Evolutionary conservation across 2,329 filamentous ascomycete species (phyloP), one percentile per base, ranked within the genome.

Genomic region (Colletotrichum ledebouriae): DNA sequence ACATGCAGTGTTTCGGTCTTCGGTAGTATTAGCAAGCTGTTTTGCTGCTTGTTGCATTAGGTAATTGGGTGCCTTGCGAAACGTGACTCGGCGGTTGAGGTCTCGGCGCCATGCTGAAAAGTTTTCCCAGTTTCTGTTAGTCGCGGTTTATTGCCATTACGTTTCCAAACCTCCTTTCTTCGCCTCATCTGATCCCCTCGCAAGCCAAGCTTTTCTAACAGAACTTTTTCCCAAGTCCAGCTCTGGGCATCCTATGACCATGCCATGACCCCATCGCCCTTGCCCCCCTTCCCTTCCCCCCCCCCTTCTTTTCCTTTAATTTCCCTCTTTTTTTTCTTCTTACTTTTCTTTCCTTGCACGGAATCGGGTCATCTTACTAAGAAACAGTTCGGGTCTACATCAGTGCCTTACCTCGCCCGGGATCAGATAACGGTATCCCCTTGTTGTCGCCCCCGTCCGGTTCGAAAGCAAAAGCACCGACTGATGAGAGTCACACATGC

Each of bases 61-160:
- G 64, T 64, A 64, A 67, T 15, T 37, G 17, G 25, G 17, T 41
- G 11, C 42, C 29, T 57, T 47, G 49, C 41, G 56, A 56, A 60
- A 55, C 34, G 59, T 63, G 63, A 67, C 58, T 63, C 34, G 42
- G 39, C 63, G 41, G 13, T 25, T 15, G 52, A 57, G 33, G 64
- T 64, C 53, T 67, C 53, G 65, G 65, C 60, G 53, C 50, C 44
- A 33, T 44, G 50, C 37, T 56, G 50, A 67, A 69, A 62, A 62
- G 50, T 62, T 69, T 69, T 69, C 46, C 44, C 60, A 44, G 46
- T 70, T 69, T 70, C 66, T 20, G 65, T 70, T 69, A 69, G 66
- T 69, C 66, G 56, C 46, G 56, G 33, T 10, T 41, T 58, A 66
- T 72, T 73, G 71, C 71, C 63, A 72, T 77, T 77, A 76, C 74